phyloP scores from a whole-genome alignment of 306 rosid species.

The Hippophae gyantsensis region DNA sequence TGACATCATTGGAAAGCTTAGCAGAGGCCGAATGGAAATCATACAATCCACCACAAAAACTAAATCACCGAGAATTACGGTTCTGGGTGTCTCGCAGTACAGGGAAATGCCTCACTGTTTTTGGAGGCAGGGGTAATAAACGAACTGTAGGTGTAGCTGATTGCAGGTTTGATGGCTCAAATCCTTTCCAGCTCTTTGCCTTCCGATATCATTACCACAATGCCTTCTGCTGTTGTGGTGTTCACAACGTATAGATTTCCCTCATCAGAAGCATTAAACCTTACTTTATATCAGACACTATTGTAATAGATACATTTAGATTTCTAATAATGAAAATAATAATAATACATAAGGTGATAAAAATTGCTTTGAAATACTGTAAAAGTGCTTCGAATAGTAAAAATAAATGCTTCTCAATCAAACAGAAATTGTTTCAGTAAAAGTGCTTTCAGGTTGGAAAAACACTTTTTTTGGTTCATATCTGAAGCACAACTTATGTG shows the following conservation, averaged over 20 bases:
- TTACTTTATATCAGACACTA: no score
- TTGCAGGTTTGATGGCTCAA: slow-evolving; percentile 33
- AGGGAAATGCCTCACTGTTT: slow-evolving; percentile 32
- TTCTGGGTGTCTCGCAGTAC: slow-evolving; percentile 28
- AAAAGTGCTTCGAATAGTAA: no score
- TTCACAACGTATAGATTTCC: slow-evolving; percentile 18
- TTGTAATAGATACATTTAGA: no score
- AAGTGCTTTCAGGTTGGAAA: no score
- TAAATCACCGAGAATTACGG: slow-evolving; percentile 17
- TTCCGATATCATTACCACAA: slow-evolving; percentile 39
- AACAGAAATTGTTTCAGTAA: no score
- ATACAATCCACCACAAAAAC: slow-evolving; percentile 13
- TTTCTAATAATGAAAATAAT: no score
- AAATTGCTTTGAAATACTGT: no score
- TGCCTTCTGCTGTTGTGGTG: slow-evolving; percentile 39
- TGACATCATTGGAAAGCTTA: slow-evolving; percentile 23
- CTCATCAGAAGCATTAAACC: no score
- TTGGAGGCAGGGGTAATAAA: slow-evolving; percentile 18
- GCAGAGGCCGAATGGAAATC: slow-evolving; percentile 34
- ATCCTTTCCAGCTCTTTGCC: slow-evolving; percentile 25
- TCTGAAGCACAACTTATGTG: no score
- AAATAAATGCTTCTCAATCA: no score
- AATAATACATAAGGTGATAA: no score
- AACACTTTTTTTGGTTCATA: no score
- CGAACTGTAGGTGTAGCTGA: slow-evolving; percentile 20